Conservation (phyloP, 2,329 filamentous ascomycete species). For the Talaromyces sp. region DNA sequence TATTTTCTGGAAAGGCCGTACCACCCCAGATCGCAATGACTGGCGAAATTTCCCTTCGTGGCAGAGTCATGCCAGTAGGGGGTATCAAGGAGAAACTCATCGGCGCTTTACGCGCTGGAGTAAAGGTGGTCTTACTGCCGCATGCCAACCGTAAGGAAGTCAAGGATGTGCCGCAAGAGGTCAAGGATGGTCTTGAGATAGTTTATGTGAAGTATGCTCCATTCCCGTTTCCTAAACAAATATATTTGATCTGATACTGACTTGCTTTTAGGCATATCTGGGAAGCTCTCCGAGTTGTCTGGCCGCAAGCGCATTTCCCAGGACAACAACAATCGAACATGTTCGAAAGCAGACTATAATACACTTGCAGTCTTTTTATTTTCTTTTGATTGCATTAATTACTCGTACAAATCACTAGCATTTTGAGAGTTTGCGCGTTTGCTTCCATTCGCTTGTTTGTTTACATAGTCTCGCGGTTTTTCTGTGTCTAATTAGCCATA, state of each 20-base stretch:
- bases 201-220: constrained; percentile 73
- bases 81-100: constrained; percentile 99
- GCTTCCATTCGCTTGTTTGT: neutral
- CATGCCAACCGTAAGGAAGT: constrained; percentile 87
- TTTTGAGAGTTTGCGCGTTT: neutral
- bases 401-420: neutral
- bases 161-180: constrained; percentile 84
- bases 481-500: neutral
- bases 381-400: neutral
- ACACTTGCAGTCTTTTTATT: neutral
- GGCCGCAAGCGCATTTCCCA: constrained; percentile 85
- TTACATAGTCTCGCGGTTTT: neutral
- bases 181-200: constrained; percentile 80
- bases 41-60: constrained; percentile 70
- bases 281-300: constrained; percentile 86
- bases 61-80: constrained; percentile 86
- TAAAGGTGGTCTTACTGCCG: constrained; percentile 88
- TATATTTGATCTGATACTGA: constrained; percentile 15
- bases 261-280: constrained; percentile 67
- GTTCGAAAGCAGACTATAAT: constrained; percentile 71
- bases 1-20: constrained; percentile 81
- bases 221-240: neutral
- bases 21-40: constrained; percentile 96
- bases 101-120: constrained; percentile 83
- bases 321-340: constrained; percentile 63